Percentiles rank a stretch among this genome's conserved stretches.
phyloP scores from a whole-genome alignment of 2,329 filamentous ascomycete species.

The Diaporthe amygdali region DNA sequence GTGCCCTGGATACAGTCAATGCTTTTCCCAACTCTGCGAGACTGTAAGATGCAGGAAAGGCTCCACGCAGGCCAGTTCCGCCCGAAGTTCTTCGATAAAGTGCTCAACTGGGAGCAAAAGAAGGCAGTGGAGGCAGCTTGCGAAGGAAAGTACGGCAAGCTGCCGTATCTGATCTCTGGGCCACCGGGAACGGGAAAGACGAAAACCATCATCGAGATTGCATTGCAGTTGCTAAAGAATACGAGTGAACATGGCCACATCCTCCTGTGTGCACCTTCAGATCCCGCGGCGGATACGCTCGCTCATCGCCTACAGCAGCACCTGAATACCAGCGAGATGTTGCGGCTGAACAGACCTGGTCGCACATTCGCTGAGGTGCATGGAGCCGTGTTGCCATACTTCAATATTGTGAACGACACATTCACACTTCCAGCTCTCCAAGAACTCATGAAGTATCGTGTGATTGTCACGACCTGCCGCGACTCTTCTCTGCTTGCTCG shows the following conservation, averaged over 20 bases:
- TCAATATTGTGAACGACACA: slow-evolving; percentile 20
- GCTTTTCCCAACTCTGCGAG: slow-evolving; percentile 30
- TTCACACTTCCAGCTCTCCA: slow-evolving; percentile 28
- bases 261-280: slow-evolving; percentile 32
- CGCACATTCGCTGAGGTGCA: slow-evolving; percentile 29
- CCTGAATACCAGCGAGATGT: slow-evolving; percentile 26
- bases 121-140: slow-evolving; percentile 30
- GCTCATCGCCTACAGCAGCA: slow-evolving; percentile 25
- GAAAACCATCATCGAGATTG: slow-evolving; percentile 32
- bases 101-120: slow-evolving; percentile 31
- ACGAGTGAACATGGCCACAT: slow-evolving; percentile 26
- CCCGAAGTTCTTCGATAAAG: slow-evolving; percentile 23
- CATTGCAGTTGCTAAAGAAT: slow-evolving; percentile 29
- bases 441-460: slow-evolving; percentile 28
- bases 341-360: slow-evolving; percentile 30
- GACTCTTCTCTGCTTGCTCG: slow-evolving; percentile 30
- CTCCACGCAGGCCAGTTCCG: slow-evolving; percentile 23
- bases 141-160: slow-evolving; percentile 28
- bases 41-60: slow-evolving; percentile 28
- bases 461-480: slow-evolving; percentile 31
- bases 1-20: slow-evolving; percentile 30
- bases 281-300: slow-evolving; percentile 31
- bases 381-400: slow-evolving; percentile 29
- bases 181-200: slow-evolving; percentile 34
- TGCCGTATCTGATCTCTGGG: slow-evolving; percentile 34